Evolutionary conservation across 805 yeast species (phyloP).

Genomic region (Ogataea allantospora): DNA sequence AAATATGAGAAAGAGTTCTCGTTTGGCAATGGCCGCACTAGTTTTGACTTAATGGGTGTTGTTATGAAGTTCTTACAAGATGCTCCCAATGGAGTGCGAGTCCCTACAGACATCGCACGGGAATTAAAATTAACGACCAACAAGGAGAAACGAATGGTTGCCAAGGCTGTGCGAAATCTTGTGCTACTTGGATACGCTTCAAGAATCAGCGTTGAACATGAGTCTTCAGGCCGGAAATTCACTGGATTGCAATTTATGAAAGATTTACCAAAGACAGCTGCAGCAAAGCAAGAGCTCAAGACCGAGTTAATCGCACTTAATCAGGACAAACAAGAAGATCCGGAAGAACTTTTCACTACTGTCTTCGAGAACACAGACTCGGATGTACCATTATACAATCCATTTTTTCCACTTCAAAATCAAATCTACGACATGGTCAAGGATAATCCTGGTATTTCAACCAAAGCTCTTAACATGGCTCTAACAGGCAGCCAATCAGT

Average conservation of each 20-base stretch:
- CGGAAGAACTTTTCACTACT: slow-evolving; percentile 36
- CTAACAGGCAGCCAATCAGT: slow-evolving; percentile 58
- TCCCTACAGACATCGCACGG: slow-evolving; percentile 56
- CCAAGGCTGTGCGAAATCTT: slow-evolving; percentile 48
- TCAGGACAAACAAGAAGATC: slow-evolving; percentile 16
- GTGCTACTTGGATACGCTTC: slow-evolving; percentile 37
- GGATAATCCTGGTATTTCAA: slow-evolving; percentile 54
- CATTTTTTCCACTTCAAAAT: slow-evolving; percentile 59
- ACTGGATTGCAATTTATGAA: slow-evolving; percentile 26
- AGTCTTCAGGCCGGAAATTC: slow-evolving; percentile 22
- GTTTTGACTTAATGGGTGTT: slow-evolving; percentile 22
- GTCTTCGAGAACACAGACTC: slow-evolving; percentile 25
- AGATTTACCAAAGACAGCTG: slow-evolving; percentile 21
- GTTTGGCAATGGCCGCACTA: slow-evolving; percentile 18
- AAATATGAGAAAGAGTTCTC: slow-evolving; percentile 35
- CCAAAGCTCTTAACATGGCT: slow-evolving; percentile 49
- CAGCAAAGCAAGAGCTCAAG: slow-evolving; percentile 9
- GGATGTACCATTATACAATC: slow-evolving; percentile 41
- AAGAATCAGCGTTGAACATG: slow-evolving; percentile 27
- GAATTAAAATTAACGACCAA: slow-evolving; percentile 52
- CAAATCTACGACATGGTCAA: slow-evolving; percentile 54
- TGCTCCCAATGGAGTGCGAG: slow-evolving; percentile 61
- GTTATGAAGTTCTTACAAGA: slow-evolving; percentile 50
- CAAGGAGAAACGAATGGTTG: slow-evolving; percentile 33
- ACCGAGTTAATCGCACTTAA: slow-evolving; percentile 12